phyloP scores from a whole-genome alignment of 23 red algal species.

The Gracilaria caudata region DNA sequence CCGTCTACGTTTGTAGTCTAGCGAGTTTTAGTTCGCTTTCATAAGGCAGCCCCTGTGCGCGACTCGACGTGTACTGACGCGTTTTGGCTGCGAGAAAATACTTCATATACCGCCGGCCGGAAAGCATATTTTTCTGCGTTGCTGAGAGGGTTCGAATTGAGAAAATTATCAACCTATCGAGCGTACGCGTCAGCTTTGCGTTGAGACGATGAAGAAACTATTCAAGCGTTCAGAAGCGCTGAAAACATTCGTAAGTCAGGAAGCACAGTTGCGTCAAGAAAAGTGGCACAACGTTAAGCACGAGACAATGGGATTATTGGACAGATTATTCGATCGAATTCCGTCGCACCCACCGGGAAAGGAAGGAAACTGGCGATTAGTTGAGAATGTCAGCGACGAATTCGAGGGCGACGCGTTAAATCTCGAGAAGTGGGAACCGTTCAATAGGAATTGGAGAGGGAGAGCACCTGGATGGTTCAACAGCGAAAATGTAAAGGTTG shows the following conservation, averaged over 20 bases:
- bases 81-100: neutral
- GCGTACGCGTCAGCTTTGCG: too few relatives aligned
- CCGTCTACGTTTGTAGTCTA: too few relatives aligned
- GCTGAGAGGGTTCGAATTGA: neutral
- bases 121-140: neutral
- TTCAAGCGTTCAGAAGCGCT: neutral
- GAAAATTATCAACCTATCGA: neutral
- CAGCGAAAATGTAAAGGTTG: constrained; percentile 37
- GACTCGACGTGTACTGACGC: neutral
- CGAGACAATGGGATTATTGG: neutral
- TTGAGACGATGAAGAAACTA: neutral
- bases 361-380: constrained; percentile 16
- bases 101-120: neutral
- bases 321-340: constrained; percentile 7
- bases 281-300: neutral
- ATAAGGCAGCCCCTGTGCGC: too few relatives aligned
- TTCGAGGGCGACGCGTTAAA: constrained; percentile 33
- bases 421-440: constrained; percentile 44
- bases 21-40: too few relatives aligned
- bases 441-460: constrained; percentile 58
- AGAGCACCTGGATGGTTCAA: constrained; percentile 59
- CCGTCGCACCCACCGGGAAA: neutral
- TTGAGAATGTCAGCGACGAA: constrained; percentile 37
- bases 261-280: neutral
- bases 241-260: neutral